Evolutionary conservation across 75 land plant species (phyloP).

Genomic region (Pinus tabuliformis): DNA sequence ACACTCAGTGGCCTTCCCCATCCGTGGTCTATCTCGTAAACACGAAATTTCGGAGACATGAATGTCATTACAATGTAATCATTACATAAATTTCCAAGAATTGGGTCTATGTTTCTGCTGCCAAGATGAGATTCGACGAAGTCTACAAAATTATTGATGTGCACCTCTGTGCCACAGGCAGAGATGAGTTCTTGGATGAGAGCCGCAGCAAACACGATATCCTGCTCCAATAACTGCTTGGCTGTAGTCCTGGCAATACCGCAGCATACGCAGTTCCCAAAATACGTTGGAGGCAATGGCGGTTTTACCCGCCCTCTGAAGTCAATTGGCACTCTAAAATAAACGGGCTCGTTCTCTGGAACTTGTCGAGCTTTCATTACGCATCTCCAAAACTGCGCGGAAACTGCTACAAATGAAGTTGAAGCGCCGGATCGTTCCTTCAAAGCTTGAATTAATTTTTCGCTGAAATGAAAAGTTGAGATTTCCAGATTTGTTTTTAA

Average conservation of each 20-base stretch:
- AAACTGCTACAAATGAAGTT: constrained; percentile 23
- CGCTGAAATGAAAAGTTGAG: neutral
- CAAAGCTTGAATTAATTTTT: neutral
- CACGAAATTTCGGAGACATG: neutral
- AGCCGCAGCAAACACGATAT: neutral
- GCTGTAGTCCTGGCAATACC: neutral
- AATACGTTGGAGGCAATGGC: constrained; percentile 30
- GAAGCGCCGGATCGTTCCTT: neutral
- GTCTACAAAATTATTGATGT: too few species aligned
- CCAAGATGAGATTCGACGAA: too few species aligned
- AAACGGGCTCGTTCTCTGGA: neutral
- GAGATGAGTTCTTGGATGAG: neutral
- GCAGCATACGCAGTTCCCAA: constrained; percentile 44
- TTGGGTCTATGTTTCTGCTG: too few species aligned
- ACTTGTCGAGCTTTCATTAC: constrained; percentile 19
- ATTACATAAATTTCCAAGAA: too few species aligned
- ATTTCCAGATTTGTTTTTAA: constrained; percentile 1
- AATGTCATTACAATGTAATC: too few species aligned
- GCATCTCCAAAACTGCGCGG: constrained; percentile 43
- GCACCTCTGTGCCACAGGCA: too few species aligned
- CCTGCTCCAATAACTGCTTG: constrained; percentile 7
- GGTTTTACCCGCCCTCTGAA: constrained; percentile 14
- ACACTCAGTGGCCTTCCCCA: neutral
- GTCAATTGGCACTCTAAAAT: constrained; percentile 17
- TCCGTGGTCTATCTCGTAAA: neutral